phyloP scores from a whole-genome alignment of 495 filamentous ascomycete species.

The Penicillium alfredii region DNA sequence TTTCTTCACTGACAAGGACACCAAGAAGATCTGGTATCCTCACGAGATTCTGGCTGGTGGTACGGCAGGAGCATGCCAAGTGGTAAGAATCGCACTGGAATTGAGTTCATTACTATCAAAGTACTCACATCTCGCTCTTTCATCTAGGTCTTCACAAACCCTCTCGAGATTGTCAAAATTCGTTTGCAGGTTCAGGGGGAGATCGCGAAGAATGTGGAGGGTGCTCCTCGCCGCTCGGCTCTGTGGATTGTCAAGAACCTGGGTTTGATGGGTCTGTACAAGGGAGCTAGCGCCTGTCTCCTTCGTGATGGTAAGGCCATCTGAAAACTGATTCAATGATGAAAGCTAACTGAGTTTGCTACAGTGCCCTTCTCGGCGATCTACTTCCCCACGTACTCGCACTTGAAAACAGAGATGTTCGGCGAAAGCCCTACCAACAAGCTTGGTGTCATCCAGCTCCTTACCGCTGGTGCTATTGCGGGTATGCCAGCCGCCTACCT shows the following conservation, averaged over 20 bases:
- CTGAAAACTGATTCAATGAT: background rate
- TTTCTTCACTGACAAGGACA: slow-evolving; percentile 68
- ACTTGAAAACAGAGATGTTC: slow-evolving; percentile 89
- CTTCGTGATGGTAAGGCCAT: slow-evolving; percentile 62
- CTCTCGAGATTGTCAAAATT: slow-evolving; percentile 98
- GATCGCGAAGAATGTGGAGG: slow-evolving; percentile 81
- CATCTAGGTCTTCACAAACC: slow-evolving; percentile 84
- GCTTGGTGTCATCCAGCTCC: slow-evolving; percentile 85
- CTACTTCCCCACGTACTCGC: slow-evolving; percentile 95
- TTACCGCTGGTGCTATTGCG: slow-evolving; percentile 92
- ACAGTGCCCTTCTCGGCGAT: slow-evolving; percentile 92
- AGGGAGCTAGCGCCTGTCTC: slow-evolving; percentile 92
- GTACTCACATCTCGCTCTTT: background rate
- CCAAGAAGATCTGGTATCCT: slow-evolving; percentile 62
- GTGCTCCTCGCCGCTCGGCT: slow-evolving; percentile 76
- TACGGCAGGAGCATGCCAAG: slow-evolving; percentile 88
- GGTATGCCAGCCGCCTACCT: slow-evolving; percentile 98
- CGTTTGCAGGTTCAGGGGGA: slow-evolving; percentile 96
- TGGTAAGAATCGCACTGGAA: too few species aligned
- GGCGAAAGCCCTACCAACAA: slow-evolving; percentile 86
- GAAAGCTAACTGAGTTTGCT: slow-evolving; percentile 10
- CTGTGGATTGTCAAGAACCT: slow-evolving; percentile 97
- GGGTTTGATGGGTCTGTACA: slow-evolving; percentile 93
- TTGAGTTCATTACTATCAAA: slow-evolving; percentile 13
- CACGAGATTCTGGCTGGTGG: slow-evolving; percentile 86